A percentile compares a stretch with the other conserved stretches of the same genome.
Conservation (phyloP, 2,329 filamentous ascomycete species). For the Penicillium nordicum region DNA sequence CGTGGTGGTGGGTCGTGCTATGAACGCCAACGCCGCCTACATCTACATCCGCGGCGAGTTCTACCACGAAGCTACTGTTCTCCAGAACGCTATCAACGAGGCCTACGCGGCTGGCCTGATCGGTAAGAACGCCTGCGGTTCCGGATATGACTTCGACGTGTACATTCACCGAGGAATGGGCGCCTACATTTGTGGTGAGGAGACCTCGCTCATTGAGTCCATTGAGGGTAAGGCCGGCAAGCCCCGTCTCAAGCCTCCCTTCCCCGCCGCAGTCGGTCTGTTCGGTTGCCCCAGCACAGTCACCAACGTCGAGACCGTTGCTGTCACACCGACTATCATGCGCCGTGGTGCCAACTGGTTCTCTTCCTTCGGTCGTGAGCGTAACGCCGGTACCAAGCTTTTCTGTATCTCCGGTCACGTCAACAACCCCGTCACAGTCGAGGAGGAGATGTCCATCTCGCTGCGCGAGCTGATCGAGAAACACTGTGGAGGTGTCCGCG, state of each 20-base stretch:
- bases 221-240: slow-evolving; percentile 98
- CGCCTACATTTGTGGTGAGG: slow-evolving; percentile 96
- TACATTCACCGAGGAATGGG: slow-evolving; percentile 95
- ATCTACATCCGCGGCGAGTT: slow-evolving; percentile 99
- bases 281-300: slow-evolving; percentile 98
- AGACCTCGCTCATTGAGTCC: slow-evolving; percentile 96
- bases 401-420: slow-evolving; percentile 98
- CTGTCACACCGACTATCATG: slow-evolving; percentile 92
- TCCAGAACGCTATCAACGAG: slow-evolving; percentile 95
- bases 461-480: slow-evolving; percentile 94
- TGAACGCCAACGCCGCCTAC: slow-evolving; percentile 98
- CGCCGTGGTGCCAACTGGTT: slow-evolving; percentile 93
- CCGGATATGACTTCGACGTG: slow-evolving; percentile 96
- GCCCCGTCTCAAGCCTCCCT: slow-evolving; percentile 96
- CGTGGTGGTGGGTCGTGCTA: slow-evolving; percentile 89
- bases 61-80: slow-evolving; percentile 87
- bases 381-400: slow-evolving; percentile 95
- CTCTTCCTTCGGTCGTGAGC: slow-evolving; percentile 86
- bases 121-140: slow-evolving; percentile 96
- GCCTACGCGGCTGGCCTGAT: slow-evolving; percentile 92
- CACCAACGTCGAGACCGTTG: slow-evolving; percentile 95
- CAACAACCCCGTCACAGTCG: slow-evolving; percentile 96
- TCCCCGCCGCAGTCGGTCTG: slow-evolving; percentile 93
- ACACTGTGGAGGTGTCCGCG: slow-evolving; percentile 94
- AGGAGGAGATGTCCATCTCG: slow-evolving; percentile 99